Evolutionary conservation across 495 filamentous ascomycete genomes (phyloP).

Genomic region (Xanthoparmelia taractica): DNA sequence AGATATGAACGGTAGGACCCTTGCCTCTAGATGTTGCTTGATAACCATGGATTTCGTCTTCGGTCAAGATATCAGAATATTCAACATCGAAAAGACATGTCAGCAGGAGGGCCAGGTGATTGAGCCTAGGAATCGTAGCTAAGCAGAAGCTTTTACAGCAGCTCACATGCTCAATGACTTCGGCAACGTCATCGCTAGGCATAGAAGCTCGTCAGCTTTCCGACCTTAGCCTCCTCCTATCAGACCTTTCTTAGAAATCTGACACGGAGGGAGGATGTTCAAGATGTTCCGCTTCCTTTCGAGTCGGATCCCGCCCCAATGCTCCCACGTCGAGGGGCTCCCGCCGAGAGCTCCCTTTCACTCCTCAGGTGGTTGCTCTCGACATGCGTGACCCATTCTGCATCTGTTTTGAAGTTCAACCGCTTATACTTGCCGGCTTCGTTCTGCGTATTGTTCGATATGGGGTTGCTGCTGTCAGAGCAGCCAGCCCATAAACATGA

Average conservation of each 20-base stretch:
- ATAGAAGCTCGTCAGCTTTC: no score
- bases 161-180: constrained; percentile 24
- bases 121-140: constrained; percentile 22
- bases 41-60: neutral
- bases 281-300: no score
- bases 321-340: constrained; percentile 28
- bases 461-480: constrained; percentile 19
- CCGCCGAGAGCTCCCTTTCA: constrained; percentile 61
- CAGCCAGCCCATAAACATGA: constrained; percentile 46
- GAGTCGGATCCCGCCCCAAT: no score
- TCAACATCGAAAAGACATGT: constrained; percentile 14
- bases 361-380: constrained; percentile 50
- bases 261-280: no score
- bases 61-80: constrained; percentile 16
- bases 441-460: constrained; percentile 25
- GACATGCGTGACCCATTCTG: constrained; percentile 53
- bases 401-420: constrained; percentile 29
- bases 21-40: constrained; percentile 5
- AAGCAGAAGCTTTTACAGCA: constrained; percentile 41
- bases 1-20: neutral
- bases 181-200: no score
- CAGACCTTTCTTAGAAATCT: no score
- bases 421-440: constrained; percentile 22
- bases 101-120: neutral
- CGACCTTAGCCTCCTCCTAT: no score